Evolutionary conservation across 176 grass and related monocot species (phyloP), one percentile per base, ranked within the genome.

Genomic region (Juncus effusus): DNA sequence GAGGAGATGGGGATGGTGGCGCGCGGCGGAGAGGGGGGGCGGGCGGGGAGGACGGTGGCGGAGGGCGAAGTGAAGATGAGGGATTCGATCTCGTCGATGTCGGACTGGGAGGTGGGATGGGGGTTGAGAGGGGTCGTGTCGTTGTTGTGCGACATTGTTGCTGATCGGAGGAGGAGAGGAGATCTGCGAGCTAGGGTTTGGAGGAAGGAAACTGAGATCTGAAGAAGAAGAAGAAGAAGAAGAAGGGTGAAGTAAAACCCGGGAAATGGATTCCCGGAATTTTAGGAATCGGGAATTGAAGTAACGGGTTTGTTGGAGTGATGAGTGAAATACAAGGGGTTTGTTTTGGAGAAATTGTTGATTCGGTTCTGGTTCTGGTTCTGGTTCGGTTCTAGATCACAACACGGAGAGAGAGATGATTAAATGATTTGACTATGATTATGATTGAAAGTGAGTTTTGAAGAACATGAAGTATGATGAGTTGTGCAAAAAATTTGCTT

Each of bases 71-170:
- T 80, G 78, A 84, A 79, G 76, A 99, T 90, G 73, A 99, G 95
- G 56, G 81, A 86, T 67, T 99, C 94, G 85, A 99, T 93, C 85
- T 99, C 95, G 69, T 99, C 95, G 77, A 99, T 99, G 78, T 99
- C 95, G 61, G 95, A 99, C 81, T 87, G 95, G 53, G 95, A 94
- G 59, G 95, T 93, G 7, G 85, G 85, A 62, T 99, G 86, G 53
- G 85, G 85, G 62, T 99, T 83, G 53, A 99, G 95, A 60, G 89
- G 95, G 76, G 89, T 78, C 16, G 95, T 99, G 83, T 99, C 95
- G 40, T 47, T 28, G 19, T 86, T 63, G 76, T 84, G 82, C 66
- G 89, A 82, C 89, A 99, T 99, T 60, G 79, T 73, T 64, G 51
- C 66, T 73, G 54, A 42, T 36, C 16, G 59, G 42, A 62, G n/a